Conservation (phyloP, 2,329 filamentous ascomycete genomes). For the Chaetothyriales sp. region DNA sequence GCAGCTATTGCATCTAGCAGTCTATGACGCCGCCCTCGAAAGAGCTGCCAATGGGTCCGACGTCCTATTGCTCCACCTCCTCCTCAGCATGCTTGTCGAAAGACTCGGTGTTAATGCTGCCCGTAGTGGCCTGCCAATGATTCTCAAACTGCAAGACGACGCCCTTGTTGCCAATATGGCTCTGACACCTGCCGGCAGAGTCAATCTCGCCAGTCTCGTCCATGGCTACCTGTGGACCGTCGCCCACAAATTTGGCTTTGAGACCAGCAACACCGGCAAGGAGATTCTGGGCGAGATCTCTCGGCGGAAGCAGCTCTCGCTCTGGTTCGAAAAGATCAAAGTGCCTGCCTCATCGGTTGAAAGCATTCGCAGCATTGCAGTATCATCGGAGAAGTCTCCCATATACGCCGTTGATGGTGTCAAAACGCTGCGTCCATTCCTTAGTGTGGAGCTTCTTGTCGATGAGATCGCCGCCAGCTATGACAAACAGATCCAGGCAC, state of each 20-base stretch:
- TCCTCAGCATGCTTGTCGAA: constrained; percentile 58
- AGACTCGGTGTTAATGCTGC: constrained; percentile 70
- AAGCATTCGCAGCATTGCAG: constrained; percentile 39
- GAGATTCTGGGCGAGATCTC: constrained; percentile 63
- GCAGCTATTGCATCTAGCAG: constrained; percentile 64
- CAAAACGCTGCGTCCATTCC: constrained; percentile 57
- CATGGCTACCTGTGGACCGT: constrained; percentile 80
- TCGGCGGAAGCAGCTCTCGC: constrained; percentile 53
- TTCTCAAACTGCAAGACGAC: constrained; percentile 75
- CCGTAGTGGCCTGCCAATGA: constrained; percentile 69
- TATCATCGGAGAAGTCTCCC: constrained; percentile 23
- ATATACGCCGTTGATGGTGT: constrained; percentile 38
- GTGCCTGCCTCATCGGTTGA: constrained; percentile 54
- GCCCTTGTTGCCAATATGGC: constrained; percentile 34
- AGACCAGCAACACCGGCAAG: constrained; percentile 51
- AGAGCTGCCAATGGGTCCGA: constrained; percentile 57
- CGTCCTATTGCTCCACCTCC: constrained; percentile 58
- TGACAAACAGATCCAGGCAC: constrained; percentile 44
- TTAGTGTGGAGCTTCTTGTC: constrained; percentile 55
- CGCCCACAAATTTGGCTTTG: constrained; percentile 61
- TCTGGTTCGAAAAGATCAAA: constrained; percentile 64
- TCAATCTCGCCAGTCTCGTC: constrained; percentile 68
- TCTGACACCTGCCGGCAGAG: constrained; percentile 51
- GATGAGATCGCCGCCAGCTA: constrained; percentile 62
- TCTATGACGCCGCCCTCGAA: constrained; percentile 79